Base-by-base conservation (phyloP, 2,329 filamentous ascomycete species). In the Fusarium graminum region DNA sequence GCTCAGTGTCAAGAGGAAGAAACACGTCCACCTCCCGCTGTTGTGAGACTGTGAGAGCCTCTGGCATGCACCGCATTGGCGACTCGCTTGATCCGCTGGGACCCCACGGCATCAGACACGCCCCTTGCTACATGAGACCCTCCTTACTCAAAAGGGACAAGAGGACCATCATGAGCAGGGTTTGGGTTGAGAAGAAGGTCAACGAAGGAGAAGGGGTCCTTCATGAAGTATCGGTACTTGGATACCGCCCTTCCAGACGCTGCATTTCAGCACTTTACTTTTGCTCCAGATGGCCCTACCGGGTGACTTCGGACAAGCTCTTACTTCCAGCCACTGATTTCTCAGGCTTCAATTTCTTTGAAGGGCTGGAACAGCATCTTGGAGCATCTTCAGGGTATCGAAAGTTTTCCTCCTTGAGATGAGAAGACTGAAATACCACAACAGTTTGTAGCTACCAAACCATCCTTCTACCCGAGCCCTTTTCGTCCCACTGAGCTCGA, bases 11-110 rank as follows among this genome's bases (percentile, higher is more conserved):
- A 42, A 65, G 38, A 50, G 62, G 59, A 65, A 65, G 46, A 68
- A 59, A 51, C 34, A 36, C 57, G 62, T 54, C 65, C 65, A 69
- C 65, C 65, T 52, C 39, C 58, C 45, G 64, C 59, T 63, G 64
- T 67, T 69, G 62, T 72, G 64, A 71, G 63, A 66, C 64, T 52
- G 50, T 56, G 59, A 67, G 60, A 55, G 51, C 65, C 63, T 71
- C 70, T 73, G 70, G 70, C 64, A 74, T 70, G 65, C 63, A 69
- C 60, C 65, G 65, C 59, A 74, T 73, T 67, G 71, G 66, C 56
- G 64, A 63, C 68, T 73, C 67, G 55, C 63, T 72, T 61, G 69
- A 71, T 73, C 68, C 68, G 69, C 71, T 70, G 67, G 66, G 61
- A 46, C 60, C 65, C 70, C 70, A 72, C 67, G 69, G 52, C 53